Conservation (phyloP, 169 alveolate genomes). For the Cryptosporidium sp. region DNA sequence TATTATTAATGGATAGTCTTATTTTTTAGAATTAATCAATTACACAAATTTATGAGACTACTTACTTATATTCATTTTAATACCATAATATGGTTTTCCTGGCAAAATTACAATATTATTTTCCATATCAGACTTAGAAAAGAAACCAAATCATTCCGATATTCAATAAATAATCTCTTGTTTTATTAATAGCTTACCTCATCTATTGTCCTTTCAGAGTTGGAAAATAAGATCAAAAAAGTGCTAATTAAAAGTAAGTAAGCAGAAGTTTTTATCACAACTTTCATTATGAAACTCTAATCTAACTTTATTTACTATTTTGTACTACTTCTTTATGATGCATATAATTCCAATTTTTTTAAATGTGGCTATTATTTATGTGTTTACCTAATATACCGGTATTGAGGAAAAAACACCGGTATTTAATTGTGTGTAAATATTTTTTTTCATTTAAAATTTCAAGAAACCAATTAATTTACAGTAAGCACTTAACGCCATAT, state of each 20-base stretch:
- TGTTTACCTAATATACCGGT: background rate
- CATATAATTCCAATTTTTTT: background rate
- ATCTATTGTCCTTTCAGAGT: background rate
- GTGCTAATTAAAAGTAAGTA: background rate
- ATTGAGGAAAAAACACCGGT: constrained; percentile 15
- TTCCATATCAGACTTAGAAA: background rate
- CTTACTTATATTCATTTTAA: constrained; percentile 19
- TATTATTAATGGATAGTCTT: constrained; percentile 19
- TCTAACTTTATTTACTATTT: background rate
- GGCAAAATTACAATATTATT: constrained; percentile 30
- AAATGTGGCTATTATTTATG: background rate
- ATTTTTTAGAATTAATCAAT: background rate
- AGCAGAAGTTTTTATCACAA: background rate
- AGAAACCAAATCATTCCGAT: too few relatives aligned
- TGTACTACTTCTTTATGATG: background rate
- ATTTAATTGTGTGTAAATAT: constrained; percentile 7
- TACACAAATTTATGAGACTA: background rate
- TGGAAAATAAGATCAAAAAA: background rate
- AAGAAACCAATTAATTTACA: background rate
- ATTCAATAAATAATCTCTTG: background rate
- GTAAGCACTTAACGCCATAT: background rate
- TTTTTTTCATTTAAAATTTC: background rate
- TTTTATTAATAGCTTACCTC: background rate
- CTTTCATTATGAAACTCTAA: background rate
- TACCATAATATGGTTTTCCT: constrained; percentile 43